Percentiles rank a stretch among this genome's conserved stretches.
Evolutionary conservation across 2,329 filamentous ascomycete species (phyloP).

Genomic region (Cladobotryum mycophilum): DNA sequence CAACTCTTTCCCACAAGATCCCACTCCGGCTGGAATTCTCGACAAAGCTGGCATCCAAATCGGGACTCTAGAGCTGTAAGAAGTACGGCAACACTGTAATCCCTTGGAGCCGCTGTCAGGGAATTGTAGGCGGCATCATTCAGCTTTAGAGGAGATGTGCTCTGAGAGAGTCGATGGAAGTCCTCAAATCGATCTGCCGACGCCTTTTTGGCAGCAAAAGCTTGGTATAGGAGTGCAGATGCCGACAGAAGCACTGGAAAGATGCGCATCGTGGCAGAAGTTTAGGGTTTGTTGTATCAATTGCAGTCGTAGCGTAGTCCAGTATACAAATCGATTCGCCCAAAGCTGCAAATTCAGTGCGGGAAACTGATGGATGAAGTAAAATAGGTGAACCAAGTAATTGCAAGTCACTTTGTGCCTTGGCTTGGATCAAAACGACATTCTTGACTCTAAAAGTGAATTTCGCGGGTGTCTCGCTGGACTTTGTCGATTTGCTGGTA

Average conservation of each 20-base stretch:
- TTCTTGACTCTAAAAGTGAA: too few relatives aligned
- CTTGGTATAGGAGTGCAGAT: conserved; percentile 54
- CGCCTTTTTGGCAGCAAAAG: conserved; percentile 59
- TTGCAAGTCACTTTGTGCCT: too few relatives aligned
- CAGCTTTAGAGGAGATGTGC: conserved; percentile 66
- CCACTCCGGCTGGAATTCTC: conserved; percentile 92
- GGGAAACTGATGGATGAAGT: too few relatives aligned
- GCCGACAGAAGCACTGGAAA: conserved; percentile 57
- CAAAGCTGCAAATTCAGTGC: too few relatives aligned
- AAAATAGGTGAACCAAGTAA: too few relatives aligned
- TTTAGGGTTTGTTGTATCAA: conserved; percentile 12
- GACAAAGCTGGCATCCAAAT: conserved; percentile 80
- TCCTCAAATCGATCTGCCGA: conserved; percentile 60
- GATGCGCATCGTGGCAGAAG: conserved; percentile 57
- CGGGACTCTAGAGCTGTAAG: conserved; percentile 79
- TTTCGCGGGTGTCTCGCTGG: too few relatives aligned
- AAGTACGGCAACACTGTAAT: conserved; percentile 77
- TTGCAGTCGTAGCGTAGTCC: too few relatives aligned
- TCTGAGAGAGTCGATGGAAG: conserved; percentile 62
- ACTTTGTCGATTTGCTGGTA: neutral
- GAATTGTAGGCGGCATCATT: conserved; percentile 69
- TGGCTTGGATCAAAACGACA: too few relatives aligned
- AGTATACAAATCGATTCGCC: too few relatives aligned
- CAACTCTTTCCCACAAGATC: conserved; percentile 80
- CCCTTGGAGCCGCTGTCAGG: conserved; percentile 69